Percentiles rank a stretch among this genome's conserved stretches.
Conservation (phyloP, 2,329 filamentous ascomycete genomes). For the Xylaria sp. region DNA sequence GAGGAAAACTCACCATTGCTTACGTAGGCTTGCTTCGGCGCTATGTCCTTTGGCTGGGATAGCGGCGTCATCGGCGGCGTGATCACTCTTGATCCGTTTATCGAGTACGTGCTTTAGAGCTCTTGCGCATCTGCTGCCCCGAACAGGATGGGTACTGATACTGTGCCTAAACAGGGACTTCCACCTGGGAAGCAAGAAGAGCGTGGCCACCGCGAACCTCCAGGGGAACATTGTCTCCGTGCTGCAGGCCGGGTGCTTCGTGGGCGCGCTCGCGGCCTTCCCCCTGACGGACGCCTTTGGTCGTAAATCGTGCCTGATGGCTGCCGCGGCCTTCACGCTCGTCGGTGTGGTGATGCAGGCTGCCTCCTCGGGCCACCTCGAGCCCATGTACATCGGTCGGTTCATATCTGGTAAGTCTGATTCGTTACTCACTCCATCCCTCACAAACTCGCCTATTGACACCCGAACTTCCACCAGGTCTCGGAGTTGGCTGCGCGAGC, state of each 20-base stretch:
- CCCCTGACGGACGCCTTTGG: constrained; percentile 57
- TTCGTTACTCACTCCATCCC: not conserved
- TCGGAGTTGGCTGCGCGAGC: constrained; percentile 48
- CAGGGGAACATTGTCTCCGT: constrained; percentile 68
- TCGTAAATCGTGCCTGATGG: constrained; percentile 56
- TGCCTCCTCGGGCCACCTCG: constrained; percentile 57
- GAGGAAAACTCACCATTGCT: constrained; percentile 5
- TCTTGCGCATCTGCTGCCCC: not conserved
- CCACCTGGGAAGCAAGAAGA: constrained; percentile 45
- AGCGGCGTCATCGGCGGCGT: constrained; percentile 71
- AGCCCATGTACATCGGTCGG: constrained; percentile 64
- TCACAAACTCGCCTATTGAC: not conserved
- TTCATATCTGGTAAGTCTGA: constrained; percentile 47
- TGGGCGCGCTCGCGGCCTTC: constrained; percentile 48
- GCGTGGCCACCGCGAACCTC: constrained; percentile 54
- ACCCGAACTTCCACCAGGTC: constrained; percentile 25
- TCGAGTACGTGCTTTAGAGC: constrained; percentile 43
- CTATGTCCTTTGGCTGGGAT: constrained; percentile 62
- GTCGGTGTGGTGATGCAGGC: constrained; percentile 65
- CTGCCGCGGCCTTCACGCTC: constrained; percentile 57
- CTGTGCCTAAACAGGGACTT: constrained; percentile 49
- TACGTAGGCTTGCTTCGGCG: constrained; percentile 46
- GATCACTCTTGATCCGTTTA: constrained; percentile 61
- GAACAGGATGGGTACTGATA: constrained; percentile 14
- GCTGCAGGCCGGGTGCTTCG: constrained; percentile 46